Evolutionary conservation across 768 basidiomycete species (phyloP), one percentile per base, ranked within the genome.

Genomic region (Termitomyces sp.): DNA sequence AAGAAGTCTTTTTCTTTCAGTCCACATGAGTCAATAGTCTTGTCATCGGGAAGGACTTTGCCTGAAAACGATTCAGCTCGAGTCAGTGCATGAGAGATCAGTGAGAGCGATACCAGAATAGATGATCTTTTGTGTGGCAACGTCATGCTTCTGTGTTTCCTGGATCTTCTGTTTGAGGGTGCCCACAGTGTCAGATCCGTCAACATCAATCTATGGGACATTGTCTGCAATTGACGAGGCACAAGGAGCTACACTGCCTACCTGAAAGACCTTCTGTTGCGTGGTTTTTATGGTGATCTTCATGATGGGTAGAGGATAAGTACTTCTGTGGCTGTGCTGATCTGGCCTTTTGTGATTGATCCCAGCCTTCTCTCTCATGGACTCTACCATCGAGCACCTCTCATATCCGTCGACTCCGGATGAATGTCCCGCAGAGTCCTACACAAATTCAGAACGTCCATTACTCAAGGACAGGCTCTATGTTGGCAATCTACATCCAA

Each of bases 1-100:
- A 98, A 75, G 75, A 99, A 99, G 71, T 97, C 96, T 76, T 97
- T 98, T 73, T 98, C 96, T 75, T 97, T 95, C 78, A 98, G 91
- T 53, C 88, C 84, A 66, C 88, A 90, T 46, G 89, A 87, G 64
- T 82, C 89, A 37, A 99, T 81, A 1, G 88, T 89, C 77, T 94
- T 95, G 57, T 85, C 83, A 70, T 99, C 94, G 10, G 83, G 68
- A 21, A 98, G 80, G 47, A 99, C 88, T 78, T 96, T 95, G 54
- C 97, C 96, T 97, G 33, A 52, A 50, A 9, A 58, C 41, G 17
- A 42, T 41, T 50, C 10, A 50, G 50, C 14, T 45, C 43, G 21
- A 38, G 26, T 51, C 15, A 21, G 28, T 17, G 42, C 28, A 55
- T 49, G 17, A 26, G 19, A 21, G n/a, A 53, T 46, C 42, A 12